These are phyloP conservation scores for Capsicum pubescens DNA, from an alignment of 257 asterid genomes.

Conservation along the genomic window DNA sequence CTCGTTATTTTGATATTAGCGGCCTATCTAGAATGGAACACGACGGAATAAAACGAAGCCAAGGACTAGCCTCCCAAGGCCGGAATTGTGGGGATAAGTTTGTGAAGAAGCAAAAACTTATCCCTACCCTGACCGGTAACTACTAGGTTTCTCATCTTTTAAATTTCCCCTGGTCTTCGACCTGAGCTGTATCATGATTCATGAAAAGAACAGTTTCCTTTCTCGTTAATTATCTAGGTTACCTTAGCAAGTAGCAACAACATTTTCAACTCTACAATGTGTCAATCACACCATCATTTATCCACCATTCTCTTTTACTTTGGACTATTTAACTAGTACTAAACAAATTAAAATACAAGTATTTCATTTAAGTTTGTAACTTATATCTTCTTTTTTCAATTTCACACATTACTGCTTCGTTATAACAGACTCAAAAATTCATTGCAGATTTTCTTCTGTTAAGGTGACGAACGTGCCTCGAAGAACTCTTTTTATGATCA, in stretches of 20 bases:
- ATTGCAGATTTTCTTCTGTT: conserved; percentile 22
- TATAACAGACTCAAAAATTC: conserved; percentile 19
- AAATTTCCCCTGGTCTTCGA: neutral
- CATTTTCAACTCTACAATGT: neutral
- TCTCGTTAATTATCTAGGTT: neutral
- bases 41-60: neutral
- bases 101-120: neutral
- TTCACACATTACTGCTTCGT: conserved; percentile 9
- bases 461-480: conserved; percentile 23
- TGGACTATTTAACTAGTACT: neutral
- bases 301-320: neutral
- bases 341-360: conserved; percentile 26
- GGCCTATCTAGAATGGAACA: neutral
- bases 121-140: neutral
- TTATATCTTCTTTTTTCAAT: neutral
- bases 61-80: neutral
- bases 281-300: neutral
- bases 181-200: neutral
- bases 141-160: neutral
- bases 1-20: neutral
- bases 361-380: conserved; percentile 15
- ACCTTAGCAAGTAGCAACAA: neutral
- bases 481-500: conserved; percentile 21
- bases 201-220: neutral
- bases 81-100: neutral